Conservation (phyloP, 495 filamentous ascomycete species). For the Parmelia sp. region DNA sequence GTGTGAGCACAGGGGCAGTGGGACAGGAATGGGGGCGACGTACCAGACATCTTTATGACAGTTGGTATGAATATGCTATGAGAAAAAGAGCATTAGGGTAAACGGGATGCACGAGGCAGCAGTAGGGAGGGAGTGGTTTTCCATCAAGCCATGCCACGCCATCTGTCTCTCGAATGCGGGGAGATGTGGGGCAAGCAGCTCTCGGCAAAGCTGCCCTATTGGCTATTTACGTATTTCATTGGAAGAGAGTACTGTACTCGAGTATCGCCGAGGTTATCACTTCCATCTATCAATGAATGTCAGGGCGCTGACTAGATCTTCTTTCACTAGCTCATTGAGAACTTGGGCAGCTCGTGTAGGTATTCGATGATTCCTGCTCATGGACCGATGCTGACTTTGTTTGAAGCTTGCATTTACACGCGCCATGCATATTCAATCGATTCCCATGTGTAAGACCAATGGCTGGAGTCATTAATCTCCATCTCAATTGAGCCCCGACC, state of each 20-base stretch:
- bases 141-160: conserved; percentile 10
- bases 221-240: too few species aligned
- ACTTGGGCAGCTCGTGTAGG: conserved; percentile 17
- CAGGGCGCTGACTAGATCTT: conserved; percentile 8
- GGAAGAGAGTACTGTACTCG: too few species aligned
- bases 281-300: conserved; percentile 14
- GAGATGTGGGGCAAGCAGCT: conserved; percentile 2
- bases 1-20: not conserved
- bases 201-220: conserved; percentile 5
- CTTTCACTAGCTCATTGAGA: conserved; percentile 8
- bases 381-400: not conserved
- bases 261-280: not conserved
- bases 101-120: not conserved
- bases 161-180: conserved; percentile 5
- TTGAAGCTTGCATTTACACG: conserved; percentile 27
- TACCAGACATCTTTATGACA: conserved; percentile 18
- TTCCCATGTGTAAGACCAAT: conserved; percentile 86
- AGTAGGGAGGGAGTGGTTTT: not conserved
- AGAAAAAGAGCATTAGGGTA: not conserved
- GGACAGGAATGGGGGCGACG: not conserved
- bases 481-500: not conserved
- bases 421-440: conserved; percentile 91
- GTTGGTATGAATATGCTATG: not conserved
- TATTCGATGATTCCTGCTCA: not conserved
- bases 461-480: conserved; percentile 6